These are phyloP conservation scores for Russula sp. DNA, from an alignment of 768 basidiomycete species.

Conservation along the genomic window DNA sequence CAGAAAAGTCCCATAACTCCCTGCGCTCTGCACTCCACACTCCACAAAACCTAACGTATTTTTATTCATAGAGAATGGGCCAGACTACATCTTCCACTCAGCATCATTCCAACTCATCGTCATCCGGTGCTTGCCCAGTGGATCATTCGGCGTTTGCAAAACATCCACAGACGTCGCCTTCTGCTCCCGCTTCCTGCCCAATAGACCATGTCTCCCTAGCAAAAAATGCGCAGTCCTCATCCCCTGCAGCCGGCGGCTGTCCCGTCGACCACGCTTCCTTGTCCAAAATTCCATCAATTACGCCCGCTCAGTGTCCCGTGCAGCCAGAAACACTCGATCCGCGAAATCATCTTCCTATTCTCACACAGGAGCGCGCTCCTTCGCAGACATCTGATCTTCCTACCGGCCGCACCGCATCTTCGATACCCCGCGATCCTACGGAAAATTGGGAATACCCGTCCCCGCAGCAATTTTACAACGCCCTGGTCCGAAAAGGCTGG, in stretches of 20 bases:
- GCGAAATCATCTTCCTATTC: conserved; percentile 82
- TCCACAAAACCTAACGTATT: neutral
- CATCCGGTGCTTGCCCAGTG: conserved; percentile 23
- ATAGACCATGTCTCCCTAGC: conserved; percentile 16
- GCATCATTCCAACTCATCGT: conserved; percentile 1
- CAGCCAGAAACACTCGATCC: conserved; percentile 57
- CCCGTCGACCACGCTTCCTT: conserved; percentile 34
- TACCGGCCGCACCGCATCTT: conserved; percentile 67
- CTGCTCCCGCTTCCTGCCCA: conserved; percentile 24
- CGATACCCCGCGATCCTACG: conserved; percentile 68
- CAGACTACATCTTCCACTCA: conserved; percentile 14
- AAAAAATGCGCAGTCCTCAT: conserved; percentile 20
- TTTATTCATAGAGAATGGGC: conserved; percentile 5
- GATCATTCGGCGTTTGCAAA: conserved; percentile 17
- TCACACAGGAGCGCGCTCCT: conserved; percentile 61
- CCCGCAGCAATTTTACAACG: conserved; percentile 98
- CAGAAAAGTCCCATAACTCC: too few relatives aligned
- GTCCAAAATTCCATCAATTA: conserved; percentile 9
- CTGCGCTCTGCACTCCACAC: neutral
- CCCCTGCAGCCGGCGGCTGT: conserved; percentile 31
- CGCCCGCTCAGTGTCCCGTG: conserved; percentile 54
- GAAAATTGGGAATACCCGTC: conserved; percentile 91
- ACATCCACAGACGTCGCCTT: conserved; percentile 8
- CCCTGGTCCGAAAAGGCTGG: conserved; percentile 92
- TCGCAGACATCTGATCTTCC: conserved; percentile 58